phyloP scores from a whole-genome alignment of 2,329 filamentous ascomycete species.

The Colletotrichum chlorophyti region DNA sequence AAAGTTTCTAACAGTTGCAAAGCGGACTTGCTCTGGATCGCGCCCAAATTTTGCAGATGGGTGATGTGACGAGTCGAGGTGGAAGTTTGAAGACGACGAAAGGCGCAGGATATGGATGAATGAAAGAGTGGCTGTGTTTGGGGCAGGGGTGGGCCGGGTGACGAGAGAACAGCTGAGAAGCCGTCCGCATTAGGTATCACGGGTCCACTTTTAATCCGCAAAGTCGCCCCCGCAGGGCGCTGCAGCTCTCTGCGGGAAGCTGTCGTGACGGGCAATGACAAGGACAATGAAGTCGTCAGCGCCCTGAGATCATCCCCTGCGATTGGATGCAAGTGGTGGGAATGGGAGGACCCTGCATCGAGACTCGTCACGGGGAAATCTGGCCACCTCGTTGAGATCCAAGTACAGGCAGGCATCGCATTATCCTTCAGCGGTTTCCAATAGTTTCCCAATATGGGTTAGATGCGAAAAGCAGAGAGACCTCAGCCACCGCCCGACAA shows the following conservation, averaged over 20 bases:
- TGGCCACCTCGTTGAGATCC: too few species aligned
- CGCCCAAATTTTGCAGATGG: neutral
- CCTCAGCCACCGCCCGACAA: neutral
- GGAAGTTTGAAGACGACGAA: neutral
- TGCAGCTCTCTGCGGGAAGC: neutral
- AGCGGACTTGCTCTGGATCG: too few species aligned
- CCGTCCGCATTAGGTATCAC: slow-evolving; percentile 18
- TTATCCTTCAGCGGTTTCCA: too few species aligned
- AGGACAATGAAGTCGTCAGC: neutral
- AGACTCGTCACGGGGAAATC: too few species aligned
- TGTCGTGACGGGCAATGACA: too few species aligned
- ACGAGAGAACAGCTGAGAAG: neutral
- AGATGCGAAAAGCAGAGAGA: neutral
- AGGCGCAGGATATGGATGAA: slow-evolving; percentile 3
- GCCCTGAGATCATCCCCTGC: neutral
- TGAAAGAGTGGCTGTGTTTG: slow-evolving; percentile 19
- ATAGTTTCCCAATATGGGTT: too few species aligned
- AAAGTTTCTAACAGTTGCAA: too few species aligned
- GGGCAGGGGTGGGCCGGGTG: neutral
- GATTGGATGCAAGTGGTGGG: too few species aligned
- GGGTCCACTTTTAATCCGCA: neutral
- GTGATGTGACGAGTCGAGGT: neutral
- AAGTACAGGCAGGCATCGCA: too few species aligned
- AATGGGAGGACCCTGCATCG: too few species aligned
- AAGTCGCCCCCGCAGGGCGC: neutral